Conservation (phyloP, 139 green algal genomes). For the Picochlorum sp. region DNA sequence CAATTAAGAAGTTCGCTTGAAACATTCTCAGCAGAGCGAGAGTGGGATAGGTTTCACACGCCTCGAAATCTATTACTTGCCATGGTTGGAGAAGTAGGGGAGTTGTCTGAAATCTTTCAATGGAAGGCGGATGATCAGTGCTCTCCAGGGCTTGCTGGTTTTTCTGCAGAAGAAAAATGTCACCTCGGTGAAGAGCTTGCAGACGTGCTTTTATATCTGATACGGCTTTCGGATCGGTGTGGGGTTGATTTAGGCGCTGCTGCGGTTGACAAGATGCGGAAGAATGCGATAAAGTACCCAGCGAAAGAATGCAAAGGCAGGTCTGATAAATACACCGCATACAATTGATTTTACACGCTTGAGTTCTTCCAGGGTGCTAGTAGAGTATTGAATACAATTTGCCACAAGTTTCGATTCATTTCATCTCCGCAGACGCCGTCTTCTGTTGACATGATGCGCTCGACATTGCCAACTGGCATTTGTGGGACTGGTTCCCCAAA, state of each 20-base stretch:
- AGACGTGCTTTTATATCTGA: conserved; percentile 69
- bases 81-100: conserved; percentile 40
- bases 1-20: conserved; percentile 24
- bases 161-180: conserved; percentile 30
- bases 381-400: conserved; percentile 10
- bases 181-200: conserved; percentile 63
- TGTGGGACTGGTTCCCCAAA: not conserved
- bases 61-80: conserved; percentile 74
- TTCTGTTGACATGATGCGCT: conserved; percentile 11
- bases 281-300: conserved; percentile 59
- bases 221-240: conserved; percentile 60
- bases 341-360: conserved; percentile 6
- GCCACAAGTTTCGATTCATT: conserved; percentile 20
- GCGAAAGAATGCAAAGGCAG: conserved; percentile 35
- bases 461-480: conserved; percentile 7
- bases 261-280: conserved; percentile 35
- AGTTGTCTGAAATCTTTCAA: conserved; percentile 58
- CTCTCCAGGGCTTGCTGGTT: conserved; percentile 35
- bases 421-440: conserved; percentile 15
- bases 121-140: conserved; percentile 51
- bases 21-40: conserved; percentile 42
- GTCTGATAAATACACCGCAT: conserved; percentile 49
- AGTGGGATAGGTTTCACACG: conserved; percentile 72
- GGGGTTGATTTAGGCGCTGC: conserved; percentile 53
- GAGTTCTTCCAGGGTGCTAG: not conserved